phyloP scores from a whole-genome alignment of 257 asterid genomes.

The Solanum piurae region DNA sequence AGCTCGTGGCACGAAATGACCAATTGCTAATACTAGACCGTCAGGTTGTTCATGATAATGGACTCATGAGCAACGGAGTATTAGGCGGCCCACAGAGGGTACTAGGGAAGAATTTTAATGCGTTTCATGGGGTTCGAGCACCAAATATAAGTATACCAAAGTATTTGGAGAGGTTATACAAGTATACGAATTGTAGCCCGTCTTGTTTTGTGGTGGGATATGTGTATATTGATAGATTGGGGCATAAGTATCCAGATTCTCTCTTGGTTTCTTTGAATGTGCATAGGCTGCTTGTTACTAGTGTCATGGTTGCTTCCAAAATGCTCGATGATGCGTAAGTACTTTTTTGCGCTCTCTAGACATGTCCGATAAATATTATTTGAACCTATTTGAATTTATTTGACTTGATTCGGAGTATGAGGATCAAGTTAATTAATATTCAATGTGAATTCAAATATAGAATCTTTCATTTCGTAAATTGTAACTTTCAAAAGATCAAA shows the following conservation, averaged over 20 bases:
- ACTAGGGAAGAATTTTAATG: slow-evolving; percentile 31
- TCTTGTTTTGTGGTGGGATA: slow-evolving; percentile 78
- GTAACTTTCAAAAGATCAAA: background rate
- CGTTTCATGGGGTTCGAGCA: slow-evolving; percentile 57
- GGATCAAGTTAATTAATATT: background rate
- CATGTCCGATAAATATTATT: background rate
- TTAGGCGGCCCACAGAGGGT: background rate
- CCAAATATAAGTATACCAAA: slow-evolving; percentile 62
- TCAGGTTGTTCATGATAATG: background rate
- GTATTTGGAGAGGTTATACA: slow-evolving; percentile 72
- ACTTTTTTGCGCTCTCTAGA: background rate
- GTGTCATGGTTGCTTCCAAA: slow-evolving; percentile 89
- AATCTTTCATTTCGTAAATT: background rate
- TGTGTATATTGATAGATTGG: slow-evolving; percentile 66
- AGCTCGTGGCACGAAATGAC: slow-evolving; percentile 63
- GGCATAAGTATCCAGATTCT: slow-evolving; percentile 63
- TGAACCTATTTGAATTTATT: background rate
- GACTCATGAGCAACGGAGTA: background rate
- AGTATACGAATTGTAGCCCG: slow-evolving; percentile 76
- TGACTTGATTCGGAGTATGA: background rate
- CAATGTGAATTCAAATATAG: background rate
- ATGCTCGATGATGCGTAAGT: slow-evolving; percentile 78
- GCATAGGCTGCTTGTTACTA: slow-evolving; percentile 59
- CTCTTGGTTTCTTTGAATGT: slow-evolving; percentile 71
- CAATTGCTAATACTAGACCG: slow-evolving; percentile 16